Base-by-base conservation (phyloP, 2,329 filamentous ascomycete species). In the Alternaria sp. region DNA sequence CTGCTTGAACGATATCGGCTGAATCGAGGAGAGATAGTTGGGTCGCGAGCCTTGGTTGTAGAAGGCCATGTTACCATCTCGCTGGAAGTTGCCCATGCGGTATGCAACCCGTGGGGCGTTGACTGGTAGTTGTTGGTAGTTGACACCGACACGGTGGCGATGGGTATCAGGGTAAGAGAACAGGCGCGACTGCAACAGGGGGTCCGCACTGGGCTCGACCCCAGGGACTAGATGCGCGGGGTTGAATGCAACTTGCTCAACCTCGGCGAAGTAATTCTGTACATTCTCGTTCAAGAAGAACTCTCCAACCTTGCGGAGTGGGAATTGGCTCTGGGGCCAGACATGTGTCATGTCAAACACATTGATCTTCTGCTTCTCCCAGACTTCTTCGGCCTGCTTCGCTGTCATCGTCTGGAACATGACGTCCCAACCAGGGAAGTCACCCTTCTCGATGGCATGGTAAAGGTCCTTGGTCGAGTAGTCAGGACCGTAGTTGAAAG, bases 141-240 rank as follows among this genome's bases (percentile, higher is more conserved):
- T 87, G 63, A 78, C 79, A 28, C 85, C 85, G 21, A 87, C 72
- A 26, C 84, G 82, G 73, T 86, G 83, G 57, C 83, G 83, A 69
- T 86, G 84, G 4, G 85, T 88, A 70, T 91, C 88, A 10, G 87
- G 85, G 78, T 90, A 90, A 1, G 87, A 90, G 81, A 90, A 90
- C 39, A 90, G 82, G 55, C 88, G 86, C 37, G 84, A 85, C 75
- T 91, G 88, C 3, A 91, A 80, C 36, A 91, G 87, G 1, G 88
- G 88, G 66, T 91, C 89, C 62, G 87, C 87, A 9, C 88, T 89
- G 13, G 88, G 85, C 76, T 90, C 88, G 56, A 89, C 85, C 52
- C 88, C 88, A 3, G 88, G 88, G 3, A 86, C 82, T 75, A 90
- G 77, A 72, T 90, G 87, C 6, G 86, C 83, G 37, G 89, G 88